Evolutionary conservation across 306 rosid species (phyloP), one percentile per base, ranked within the genome.

Genomic region (Gillenia trifoliata): DNA sequence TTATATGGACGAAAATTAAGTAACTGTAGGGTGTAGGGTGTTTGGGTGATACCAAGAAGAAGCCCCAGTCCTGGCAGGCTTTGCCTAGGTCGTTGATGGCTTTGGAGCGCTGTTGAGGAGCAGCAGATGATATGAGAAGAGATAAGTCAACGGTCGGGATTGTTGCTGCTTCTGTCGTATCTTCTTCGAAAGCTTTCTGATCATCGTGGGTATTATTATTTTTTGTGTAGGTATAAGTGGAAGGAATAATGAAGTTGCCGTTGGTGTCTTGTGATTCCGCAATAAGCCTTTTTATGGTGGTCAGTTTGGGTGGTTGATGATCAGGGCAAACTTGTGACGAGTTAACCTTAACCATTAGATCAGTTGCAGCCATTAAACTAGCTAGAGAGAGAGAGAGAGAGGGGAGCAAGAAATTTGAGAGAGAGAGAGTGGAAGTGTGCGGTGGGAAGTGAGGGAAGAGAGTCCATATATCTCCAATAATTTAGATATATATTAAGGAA

Each of bases 21-120:
- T 16, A 47, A 16, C 3, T 47, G 54, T 15, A 47, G 45, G 13
- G 13, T 40, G 45, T 11, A 10, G 15, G 45, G 45, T 47, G 20
- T 47, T 3, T 29, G 31, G 31, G 5, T 49, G 1, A 4, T 77
- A 86, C 89, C 81, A 69, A 23, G 79, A 83, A 88, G 73, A 78
- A 79, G 67, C 92, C 89, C 92, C 86, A 88, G 38, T 83, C 86
- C 38, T 75, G 62, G 61, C 88, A 85, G n/a, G 89, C 89, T 69
- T 71, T 72, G 45, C 82, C 82, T 5, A 88, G 85, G 8, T 85
- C 82, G 10, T 68, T 30, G 81, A 83, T 66, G 62, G 41, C 66
- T 74, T 81, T 72, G 83, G 80, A 49, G 5, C 85, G 83, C 68
- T 79, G 82, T 16, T 71, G 41, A 0, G 82, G 72, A 26, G 81